Evolutionary conservation across 345 rosid genomes (phyloP).

Genomic region (Rubroshorea leprosula): DNA sequence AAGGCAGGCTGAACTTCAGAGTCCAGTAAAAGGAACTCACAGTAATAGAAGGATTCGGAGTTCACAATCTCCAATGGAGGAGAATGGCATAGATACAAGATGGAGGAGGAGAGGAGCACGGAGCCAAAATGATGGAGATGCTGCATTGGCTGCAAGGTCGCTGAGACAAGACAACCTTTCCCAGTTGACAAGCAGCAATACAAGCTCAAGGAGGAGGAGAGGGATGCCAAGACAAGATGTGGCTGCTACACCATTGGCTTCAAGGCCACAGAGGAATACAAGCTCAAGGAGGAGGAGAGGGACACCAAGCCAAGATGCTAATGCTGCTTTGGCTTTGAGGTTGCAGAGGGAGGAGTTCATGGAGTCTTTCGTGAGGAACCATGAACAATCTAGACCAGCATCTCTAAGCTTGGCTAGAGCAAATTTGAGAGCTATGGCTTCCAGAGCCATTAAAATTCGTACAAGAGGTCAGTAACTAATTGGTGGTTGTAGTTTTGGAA

Average conservation of each 20-base stretch:
- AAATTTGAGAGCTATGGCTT: constrained; percentile 87
- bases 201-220: constrained; percentile 30
- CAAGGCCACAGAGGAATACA: constrained; percentile 70
- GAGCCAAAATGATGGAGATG: constrained; percentile 44
- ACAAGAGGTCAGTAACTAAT: constrained; percentile 29
- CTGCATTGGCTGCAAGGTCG: constrained; percentile 54
- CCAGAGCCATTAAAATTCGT: constrained; percentile 57
- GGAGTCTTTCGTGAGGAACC: constrained; percentile 38
- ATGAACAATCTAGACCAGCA: constrained; percentile 20
- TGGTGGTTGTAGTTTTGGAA: too few relatives aligned
- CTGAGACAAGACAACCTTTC: constrained; percentile 75
- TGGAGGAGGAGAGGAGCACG: constrained; percentile 22
- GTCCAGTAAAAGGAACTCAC: constrained; percentile 13
- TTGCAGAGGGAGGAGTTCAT: constrained; percentile 80
- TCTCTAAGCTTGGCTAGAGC: constrained; percentile 58
- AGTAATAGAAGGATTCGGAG: constrained; percentile 11
- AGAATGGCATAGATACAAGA: constrained; percentile 6
- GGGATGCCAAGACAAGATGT: constrained; percentile 25
- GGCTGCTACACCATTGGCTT: constrained; percentile 62
- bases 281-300: constrained; percentile 31
- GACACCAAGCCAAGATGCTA: constrained; percentile 52
- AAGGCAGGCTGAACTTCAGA: constrained; percentile 32
- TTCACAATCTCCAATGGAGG: constrained; percentile 1
- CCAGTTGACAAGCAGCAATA: constrained; percentile 27
- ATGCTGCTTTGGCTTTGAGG: constrained; percentile 76